Percentiles rank a stretch among this genome's conserved stretches.
Conservation (phyloP, 768 basidiomycete genomes). For the Boletus patriciae region DNA sequence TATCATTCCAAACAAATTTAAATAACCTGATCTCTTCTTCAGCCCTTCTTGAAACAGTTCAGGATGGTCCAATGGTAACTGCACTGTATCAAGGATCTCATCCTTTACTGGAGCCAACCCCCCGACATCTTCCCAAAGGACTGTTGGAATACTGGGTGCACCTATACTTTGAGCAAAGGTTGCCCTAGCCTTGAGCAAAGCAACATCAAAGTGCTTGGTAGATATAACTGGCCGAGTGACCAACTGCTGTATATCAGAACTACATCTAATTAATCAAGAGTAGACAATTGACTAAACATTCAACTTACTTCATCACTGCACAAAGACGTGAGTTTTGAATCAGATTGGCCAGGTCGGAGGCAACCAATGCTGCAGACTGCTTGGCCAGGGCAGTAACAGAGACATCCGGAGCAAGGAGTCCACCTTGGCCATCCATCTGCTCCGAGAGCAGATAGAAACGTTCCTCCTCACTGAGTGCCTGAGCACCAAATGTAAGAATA, state of each 20-base stretch:
- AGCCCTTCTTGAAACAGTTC: conserved; percentile 88
- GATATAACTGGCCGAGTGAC: conserved; percentile 20
- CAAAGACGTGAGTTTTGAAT: conserved; percentile 56
- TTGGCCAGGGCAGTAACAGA: conserved; percentile 69
- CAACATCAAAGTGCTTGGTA: conserved; percentile 67
- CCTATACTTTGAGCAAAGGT: conserved; percentile 92
- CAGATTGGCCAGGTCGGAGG: conserved; percentile 75
- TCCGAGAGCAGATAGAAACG: conserved; percentile 58
- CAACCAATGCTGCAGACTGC: conserved; percentile 89
- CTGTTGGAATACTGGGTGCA: conserved; percentile 94
- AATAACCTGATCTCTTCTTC: conserved; percentile 89
- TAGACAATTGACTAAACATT: neutral
- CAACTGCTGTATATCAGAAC: neutral
- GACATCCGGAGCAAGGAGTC: conserved; percentile 69
- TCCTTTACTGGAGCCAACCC: conserved; percentile 83
- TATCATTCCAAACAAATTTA: neutral
- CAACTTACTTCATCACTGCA: conserved; percentile 35
- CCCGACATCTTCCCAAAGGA: conserved; percentile 97
- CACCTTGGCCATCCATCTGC: conserved; percentile 39
- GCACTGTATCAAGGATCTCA: conserved; percentile 95
- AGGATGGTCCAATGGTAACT: conserved; percentile 86
- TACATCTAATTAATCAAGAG: neutral
- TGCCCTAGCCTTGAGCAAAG: conserved; percentile 67
- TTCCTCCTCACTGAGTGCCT: conserved; percentile 83
- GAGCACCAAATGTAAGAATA: neutral